Evolutionary conservation across 441 rosid genomes (phyloP).

Genomic region (Mallotus repandus): DNA sequence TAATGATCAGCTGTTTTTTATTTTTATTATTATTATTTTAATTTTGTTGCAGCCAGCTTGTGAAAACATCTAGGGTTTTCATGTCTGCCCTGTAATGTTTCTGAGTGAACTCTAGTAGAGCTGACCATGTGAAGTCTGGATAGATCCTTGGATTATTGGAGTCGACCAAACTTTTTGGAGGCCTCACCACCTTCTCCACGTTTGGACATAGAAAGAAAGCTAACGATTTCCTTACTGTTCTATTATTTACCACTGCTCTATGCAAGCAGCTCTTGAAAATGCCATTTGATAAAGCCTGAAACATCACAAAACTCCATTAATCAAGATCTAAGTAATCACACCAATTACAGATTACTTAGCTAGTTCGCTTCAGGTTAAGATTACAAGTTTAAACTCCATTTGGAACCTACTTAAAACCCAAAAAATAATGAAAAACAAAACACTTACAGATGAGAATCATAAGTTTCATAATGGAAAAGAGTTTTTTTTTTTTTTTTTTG

Average conservation of each 20-base stretch:
- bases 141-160: slow-evolving; percentile 47
- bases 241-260: slow-evolving; percentile 81
- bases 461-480: too few relatives aligned
- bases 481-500: too few relatives aligned
- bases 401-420: too few relatives aligned
- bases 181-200: slow-evolving; percentile 69
- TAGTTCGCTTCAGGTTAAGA: too few relatives aligned
- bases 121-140: slow-evolving; percentile 90
- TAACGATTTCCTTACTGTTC: slow-evolving; percentile 70
- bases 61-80: slow-evolving; percentile 74
- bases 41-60: slow-evolving; percentile 59
- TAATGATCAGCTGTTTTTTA: not conserved
- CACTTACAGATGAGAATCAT: too few relatives aligned
- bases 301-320: not conserved
- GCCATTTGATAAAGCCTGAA: slow-evolving; percentile 84
- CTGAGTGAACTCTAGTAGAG: slow-evolving; percentile 80
- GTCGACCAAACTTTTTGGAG: slow-evolving; percentile 60
- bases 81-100: slow-evolving; percentile 94
- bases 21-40: too few relatives aligned
- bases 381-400: too few relatives aligned
- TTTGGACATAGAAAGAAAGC: slow-evolving; percentile 91
- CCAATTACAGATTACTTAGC: not conserved
- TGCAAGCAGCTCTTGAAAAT: slow-evolving; percentile 91
- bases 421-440: too few relatives aligned
- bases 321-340: not conserved